phyloP scores from a whole-genome alignment of 2,329 filamentous ascomycete genomes.

The Sporothrix pallida region DNA sequence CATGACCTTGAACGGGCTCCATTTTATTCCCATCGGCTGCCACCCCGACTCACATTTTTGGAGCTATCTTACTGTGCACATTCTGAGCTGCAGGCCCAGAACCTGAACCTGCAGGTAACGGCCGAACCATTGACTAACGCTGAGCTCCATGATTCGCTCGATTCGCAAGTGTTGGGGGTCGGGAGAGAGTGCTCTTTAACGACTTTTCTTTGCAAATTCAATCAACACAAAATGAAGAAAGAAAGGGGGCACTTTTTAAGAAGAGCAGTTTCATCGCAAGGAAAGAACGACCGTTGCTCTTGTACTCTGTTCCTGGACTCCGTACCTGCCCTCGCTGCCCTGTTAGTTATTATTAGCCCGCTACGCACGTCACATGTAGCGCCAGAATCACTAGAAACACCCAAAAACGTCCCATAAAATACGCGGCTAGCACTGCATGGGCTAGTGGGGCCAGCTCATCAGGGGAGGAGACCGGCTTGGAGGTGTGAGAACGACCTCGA shows the following conservation, averaged over 20 bases:
- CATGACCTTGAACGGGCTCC: slow-evolving; percentile 16
- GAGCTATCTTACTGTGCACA: too few relatives aligned
- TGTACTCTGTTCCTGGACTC: neutral
- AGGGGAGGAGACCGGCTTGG: neutral
- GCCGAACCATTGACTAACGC: slow-evolving; percentile 19
- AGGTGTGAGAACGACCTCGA: slow-evolving; percentile 2
- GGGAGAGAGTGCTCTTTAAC: neutral
- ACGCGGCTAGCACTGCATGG: slow-evolving; percentile 10
- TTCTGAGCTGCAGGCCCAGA: slow-evolving; percentile 5
- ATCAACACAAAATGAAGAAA: neutral
- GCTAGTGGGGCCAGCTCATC: slow-evolving; percentile 4
- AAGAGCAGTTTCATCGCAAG: neutral
- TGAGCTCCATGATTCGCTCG: neutral
- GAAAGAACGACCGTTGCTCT: neutral
- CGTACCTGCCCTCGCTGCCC: too few relatives aligned
- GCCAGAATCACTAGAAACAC: neutral
- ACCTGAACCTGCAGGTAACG: neutral
- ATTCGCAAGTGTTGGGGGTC: neutral
- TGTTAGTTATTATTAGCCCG: slow-evolving; percentile 28
- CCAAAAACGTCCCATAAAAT: slow-evolving; percentile 17
- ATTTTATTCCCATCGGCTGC: slow-evolving; percentile 21
- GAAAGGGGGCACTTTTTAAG: too few relatives aligned
- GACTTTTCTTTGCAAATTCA: neutral
- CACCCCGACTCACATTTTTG: neutral
- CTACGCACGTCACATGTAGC: slow-evolving; percentile 24